These are phyloP conservation scores for Podospora bellae-mahoneyi DNA, from an alignment of 495 filamentous ascomycete genomes.

Conservation along the genomic window DNA sequence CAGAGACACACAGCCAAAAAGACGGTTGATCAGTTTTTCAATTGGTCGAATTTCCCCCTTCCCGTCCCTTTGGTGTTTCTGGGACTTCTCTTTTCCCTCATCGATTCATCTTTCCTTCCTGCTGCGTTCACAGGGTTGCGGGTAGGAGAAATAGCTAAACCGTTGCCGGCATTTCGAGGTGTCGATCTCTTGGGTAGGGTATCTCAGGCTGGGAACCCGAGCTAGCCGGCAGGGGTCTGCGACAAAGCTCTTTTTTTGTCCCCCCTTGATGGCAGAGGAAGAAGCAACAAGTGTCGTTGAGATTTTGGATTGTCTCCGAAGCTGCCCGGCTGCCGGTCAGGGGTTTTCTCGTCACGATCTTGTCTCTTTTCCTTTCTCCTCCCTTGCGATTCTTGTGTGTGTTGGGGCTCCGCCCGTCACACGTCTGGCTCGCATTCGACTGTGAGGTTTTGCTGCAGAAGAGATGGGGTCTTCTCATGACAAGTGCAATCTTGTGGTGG, in stretches of 20 bases:
- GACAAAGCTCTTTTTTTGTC: constrained; percentile 6
- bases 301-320: constrained; percentile 8
- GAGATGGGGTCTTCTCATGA: background rate
- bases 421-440: background rate
- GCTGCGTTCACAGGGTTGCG: background rate
- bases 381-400: constrained; percentile 4
- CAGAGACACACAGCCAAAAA: constrained; percentile 10
- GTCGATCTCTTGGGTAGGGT: constrained; percentile 6
- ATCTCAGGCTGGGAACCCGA: constrained; percentile 3
- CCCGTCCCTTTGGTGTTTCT: background rate
- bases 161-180: background rate
- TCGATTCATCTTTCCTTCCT: background rate
- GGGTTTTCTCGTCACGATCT: constrained; percentile 8
- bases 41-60: background rate
- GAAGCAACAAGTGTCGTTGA: constrained; percentile 4
- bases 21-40: constrained; percentile 10
- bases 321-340: constrained; percentile 7
- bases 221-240: constrained; percentile 9
- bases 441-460: background rate
- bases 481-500: background rate
- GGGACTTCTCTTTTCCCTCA: background rate
- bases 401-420: background rate
- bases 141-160: background rate
- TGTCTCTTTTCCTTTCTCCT: background rate
- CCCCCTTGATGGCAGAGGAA: background rate